phyloP scores from a whole-genome alignment of 2,329 filamentous ascomycete species.

The Chlorencoelia australis region DNA sequence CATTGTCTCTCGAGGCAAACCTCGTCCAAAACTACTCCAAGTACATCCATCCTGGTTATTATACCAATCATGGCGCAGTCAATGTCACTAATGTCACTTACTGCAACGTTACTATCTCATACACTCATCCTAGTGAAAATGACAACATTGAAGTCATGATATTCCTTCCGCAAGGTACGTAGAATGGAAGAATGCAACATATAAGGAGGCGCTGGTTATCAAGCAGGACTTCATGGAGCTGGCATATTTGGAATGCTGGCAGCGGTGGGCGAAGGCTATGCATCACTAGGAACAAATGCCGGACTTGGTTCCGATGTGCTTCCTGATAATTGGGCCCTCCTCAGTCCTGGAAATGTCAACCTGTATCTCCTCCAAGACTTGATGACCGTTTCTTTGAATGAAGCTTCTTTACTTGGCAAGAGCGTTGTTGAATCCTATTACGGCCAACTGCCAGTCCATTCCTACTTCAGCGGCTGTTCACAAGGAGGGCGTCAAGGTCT shows the following conservation, averaged over 20 bases:
- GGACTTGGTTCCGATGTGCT: slow-evolving; percentile 2
- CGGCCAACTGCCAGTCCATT: slow-evolving; percentile 25
- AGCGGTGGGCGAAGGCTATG: slow-evolving; percentile 15
- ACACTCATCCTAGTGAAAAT: slow-evolving; percentile 19
- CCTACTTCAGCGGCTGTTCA: slow-evolving; percentile 32
- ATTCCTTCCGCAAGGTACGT: no score
- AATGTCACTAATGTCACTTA: not conserved
- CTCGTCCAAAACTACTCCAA: no score
- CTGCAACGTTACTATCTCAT: slow-evolving; percentile 9
- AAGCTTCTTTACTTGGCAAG: slow-evolving; percentile 27
- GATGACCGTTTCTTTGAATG: slow-evolving; percentile 29
- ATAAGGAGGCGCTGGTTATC: no score
- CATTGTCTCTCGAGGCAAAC: no score
- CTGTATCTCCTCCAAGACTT: slow-evolving; percentile 28
- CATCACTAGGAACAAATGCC: slow-evolving; percentile 22
- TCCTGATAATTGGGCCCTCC: slow-evolving; percentile 1
- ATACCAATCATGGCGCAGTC: no score
- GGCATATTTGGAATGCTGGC: no score
- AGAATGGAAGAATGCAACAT: no score
- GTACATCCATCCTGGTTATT: no score
- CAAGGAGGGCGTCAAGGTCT: slow-evolving; percentile 30
- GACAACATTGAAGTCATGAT: slow-evolving; percentile 20
- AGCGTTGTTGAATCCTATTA: slow-evolving; percentile 27
- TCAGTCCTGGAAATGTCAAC: slow-evolving; percentile 13
- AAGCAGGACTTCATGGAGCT: no score